phyloP scores from a whole-genome alignment of 805 yeast species.

The Sugiyamaella qingdaonensis region DNA sequence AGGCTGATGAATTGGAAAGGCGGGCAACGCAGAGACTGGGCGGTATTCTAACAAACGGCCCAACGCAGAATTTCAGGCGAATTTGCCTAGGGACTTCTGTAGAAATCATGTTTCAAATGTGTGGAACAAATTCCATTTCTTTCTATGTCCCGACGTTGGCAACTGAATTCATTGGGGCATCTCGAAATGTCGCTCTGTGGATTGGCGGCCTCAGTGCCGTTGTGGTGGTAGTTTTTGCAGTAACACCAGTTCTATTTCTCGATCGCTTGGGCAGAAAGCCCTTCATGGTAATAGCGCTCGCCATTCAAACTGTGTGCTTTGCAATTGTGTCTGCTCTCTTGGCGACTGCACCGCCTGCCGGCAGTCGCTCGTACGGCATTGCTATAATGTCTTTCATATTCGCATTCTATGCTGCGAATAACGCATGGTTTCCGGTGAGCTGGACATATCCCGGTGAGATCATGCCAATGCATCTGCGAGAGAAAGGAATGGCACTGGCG shows the following conservation, averaged over 20 bases:
- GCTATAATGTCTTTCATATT: neutral
- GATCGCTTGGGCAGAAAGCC: conserved; percentile 8
- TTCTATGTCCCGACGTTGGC: neutral
- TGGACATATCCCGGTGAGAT: conserved; percentile 50
- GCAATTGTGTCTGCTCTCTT: neutral
- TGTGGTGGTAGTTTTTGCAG: conserved; percentile 4
- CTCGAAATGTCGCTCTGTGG: neutral
- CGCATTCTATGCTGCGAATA: neutral
- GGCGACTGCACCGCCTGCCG: neutral
- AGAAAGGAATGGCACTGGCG: conserved; percentile 43
- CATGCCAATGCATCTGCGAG: conserved; percentile 44
- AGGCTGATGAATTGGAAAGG: neutral
- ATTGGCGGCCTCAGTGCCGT: neutral
- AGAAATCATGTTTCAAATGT: neutral
- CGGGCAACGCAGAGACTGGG: neutral
- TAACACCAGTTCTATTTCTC: conserved; percentile 3
- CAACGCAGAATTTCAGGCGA: neutral
- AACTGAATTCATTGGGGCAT: neutral
- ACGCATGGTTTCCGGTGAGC: conserved; percentile 6
- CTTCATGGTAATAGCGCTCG: neutral
- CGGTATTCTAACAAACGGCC: neutral
- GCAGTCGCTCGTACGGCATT: neutral
- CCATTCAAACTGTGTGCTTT: neutral
- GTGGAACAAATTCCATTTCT: neutral
- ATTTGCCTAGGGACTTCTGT: neutral